Evolutionary conservation across 805 yeast genomes (phyloP), one percentile per base, ranked within the genome.

Genomic region (Candida corydali): DNA sequence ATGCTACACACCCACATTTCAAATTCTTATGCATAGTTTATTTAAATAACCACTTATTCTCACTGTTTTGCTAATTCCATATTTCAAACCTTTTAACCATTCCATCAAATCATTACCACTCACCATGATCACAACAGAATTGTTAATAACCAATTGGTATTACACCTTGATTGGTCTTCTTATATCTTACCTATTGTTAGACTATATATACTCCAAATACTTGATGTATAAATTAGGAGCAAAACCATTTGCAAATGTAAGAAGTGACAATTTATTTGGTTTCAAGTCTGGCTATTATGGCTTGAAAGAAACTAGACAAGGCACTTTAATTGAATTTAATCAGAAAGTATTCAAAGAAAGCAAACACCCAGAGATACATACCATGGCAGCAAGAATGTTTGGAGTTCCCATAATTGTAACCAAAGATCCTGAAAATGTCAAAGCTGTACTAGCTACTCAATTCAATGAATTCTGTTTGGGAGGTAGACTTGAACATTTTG

Each of bases 391-490:
- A 1, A 24, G 17, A 14, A 9, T 35, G 12, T 37, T 37, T 34
- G 46, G 46, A 3, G 41, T 44, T 25, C 43, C 41, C 7, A 32
- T 62, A 8, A 26, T 61, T 23, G 35, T 50, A 35, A 62, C 70
- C 15, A 42, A 42, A 28, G 68, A 64, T 34, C 59, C 65, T 3
- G 66, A 59, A 37, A 62, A 61, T 33, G 52, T 61, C 29, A 63
- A 63, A 41, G 65, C 66, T 1, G 32, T 62, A 12, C 52, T 62
- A 26, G 60, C 60, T 18, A 56, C 59, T 20, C 68, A 63, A 35
- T 57, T 61, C 44, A 55, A 59, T 30, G 66, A 61, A 37, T 63
- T 61, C 43, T 50, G 48, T 18, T 50, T 62, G 12, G 69, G 68
- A 5, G 33, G 50, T 9, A 51, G 68, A 31, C 58, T 56, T 34